Evolutionary conservation across 495 filamentous ascomycete genomes (phyloP).

Genomic region (Xylaria venustula): DNA sequence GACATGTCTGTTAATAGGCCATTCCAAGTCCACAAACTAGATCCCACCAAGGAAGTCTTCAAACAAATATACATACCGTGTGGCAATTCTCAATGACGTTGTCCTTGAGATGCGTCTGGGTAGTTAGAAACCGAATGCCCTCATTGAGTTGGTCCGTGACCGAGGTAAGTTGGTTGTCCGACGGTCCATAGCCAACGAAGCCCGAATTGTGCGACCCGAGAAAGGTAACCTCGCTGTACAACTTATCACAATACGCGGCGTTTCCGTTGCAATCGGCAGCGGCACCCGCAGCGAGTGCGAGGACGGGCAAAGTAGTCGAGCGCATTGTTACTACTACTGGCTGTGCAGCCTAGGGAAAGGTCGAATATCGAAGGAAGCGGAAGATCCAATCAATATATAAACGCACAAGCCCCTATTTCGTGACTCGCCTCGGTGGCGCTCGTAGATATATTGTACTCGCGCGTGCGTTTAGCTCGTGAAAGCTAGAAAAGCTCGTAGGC

Average conservation of each 20-base stretch:
- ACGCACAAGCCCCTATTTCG: neutral
- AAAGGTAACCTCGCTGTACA: constrained; percentile 76
- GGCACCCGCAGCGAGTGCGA: constrained; percentile 20
- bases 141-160: constrained; percentile 72
- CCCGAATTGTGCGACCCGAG: constrained; percentile 78
- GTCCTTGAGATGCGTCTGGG: constrained; percentile 63
- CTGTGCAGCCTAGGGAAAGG: neutral
- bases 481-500: neutral
- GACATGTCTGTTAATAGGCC: too few species aligned
- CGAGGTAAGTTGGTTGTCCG: constrained; percentile 63
- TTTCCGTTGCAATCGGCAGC: constrained; percentile 68
- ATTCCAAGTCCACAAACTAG: neutral
- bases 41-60: too few species aligned
- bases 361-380: neutral
- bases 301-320: constrained; percentile 10
- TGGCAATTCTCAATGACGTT: constrained; percentile 55
- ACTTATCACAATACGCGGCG: constrained; percentile 65
- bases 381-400: constrained; percentile 4
- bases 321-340: constrained; percentile 19
- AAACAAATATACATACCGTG: constrained; percentile 45
- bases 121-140: constrained; percentile 80
- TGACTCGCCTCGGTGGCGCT: neutral
- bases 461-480: neutral
- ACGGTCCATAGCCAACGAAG: constrained; percentile 62
- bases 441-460: neutral